phyloP scores from a whole-genome alignment of 805 yeast genomes.

The Yamadazyma takamatsuzukensis region DNA sequence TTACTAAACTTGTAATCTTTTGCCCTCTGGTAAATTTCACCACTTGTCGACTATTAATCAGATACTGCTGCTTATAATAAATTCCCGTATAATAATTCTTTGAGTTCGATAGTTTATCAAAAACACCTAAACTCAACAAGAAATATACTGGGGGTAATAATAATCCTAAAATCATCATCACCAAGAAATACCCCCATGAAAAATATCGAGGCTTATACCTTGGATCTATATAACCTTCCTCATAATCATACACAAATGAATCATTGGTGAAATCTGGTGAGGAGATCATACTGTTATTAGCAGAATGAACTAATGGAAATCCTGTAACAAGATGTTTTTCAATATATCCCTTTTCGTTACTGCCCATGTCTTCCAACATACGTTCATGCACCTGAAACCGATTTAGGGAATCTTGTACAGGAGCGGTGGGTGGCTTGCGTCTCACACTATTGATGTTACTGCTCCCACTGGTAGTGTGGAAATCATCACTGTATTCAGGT shows the following conservation, averaged over 20 bases:
- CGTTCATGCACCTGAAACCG: slow-evolving; percentile 14
- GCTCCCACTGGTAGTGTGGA: neutral
- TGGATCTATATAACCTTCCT: slow-evolving; percentile 5
- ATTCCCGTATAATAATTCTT: slow-evolving; percentile 11
- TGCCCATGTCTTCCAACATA: slow-evolving; percentile 11
- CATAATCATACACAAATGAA: too few species aligned
- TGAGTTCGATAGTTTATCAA: slow-evolving; percentile 21
- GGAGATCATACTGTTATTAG: slow-evolving; percentile 4
- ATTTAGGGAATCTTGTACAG: slow-evolving; percentile 12
- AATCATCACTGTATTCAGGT: neutral
- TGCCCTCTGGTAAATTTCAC: slow-evolving; percentile 21
- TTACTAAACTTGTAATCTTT: slow-evolving; percentile 24
- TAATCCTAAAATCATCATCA: slow-evolving; percentile 29
- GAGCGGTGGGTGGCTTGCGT: slow-evolving; percentile 14
- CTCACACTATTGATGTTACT: too few species aligned
- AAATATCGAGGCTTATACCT: slow-evolving; percentile 4
- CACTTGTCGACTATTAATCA: slow-evolving; percentile 5
- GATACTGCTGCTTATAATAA: slow-evolving; percentile 12
- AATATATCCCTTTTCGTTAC: neutral
- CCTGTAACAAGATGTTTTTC: slow-evolving; percentile 1
- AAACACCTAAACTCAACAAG: slow-evolving; percentile 30
- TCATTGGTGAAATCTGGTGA: slow-evolving; percentile 6
- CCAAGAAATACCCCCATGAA: slow-evolving; percentile 17
- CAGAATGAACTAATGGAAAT: slow-evolving; percentile 2
- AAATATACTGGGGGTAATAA: slow-evolving; percentile 38